These are phyloP conservation scores for Phlebiopsis gigantea DNA, from an alignment of 768 basidiomycete species.

Conservation along the genomic window DNA sequence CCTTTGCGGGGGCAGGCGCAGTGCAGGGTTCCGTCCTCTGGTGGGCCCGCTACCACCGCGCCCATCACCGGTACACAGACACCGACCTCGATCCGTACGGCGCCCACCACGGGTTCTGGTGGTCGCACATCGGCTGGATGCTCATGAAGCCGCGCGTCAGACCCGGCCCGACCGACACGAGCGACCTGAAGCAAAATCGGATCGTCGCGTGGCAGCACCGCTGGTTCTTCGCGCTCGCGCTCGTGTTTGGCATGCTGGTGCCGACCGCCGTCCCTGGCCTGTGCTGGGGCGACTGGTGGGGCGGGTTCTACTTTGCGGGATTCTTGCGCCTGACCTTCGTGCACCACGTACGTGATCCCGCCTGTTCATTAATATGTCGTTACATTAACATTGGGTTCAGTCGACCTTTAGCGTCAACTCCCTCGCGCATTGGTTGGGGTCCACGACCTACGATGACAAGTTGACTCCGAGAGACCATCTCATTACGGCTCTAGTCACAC, in stretches of 20 bases:
- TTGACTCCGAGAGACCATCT: conserved; percentile 88
- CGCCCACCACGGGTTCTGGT: conserved; percentile 82
- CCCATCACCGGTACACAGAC: conserved; percentile 95
- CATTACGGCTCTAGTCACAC: conserved; percentile 83
- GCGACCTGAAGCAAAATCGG: conserved; percentile 74
- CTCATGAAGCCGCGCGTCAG: conserved; percentile 82
- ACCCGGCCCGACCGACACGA: conserved; percentile 89
- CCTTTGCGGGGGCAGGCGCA: conserved; percentile 84
- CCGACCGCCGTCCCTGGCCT: conserved; percentile 76
- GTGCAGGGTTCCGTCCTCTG: conserved; percentile 97
- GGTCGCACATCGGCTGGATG: conserved; percentile 93
- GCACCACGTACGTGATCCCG: conserved; percentile 72
- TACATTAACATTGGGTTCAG: too few relatives aligned
- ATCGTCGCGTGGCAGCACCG: conserved; percentile 86
- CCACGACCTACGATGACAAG: conserved; percentile 91
- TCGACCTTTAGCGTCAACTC: conserved; percentile 97
- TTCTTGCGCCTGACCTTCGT: conserved; percentile 76
- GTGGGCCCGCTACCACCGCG: conserved; percentile 97
- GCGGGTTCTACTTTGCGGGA: conserved; percentile 83
- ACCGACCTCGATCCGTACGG: conserved; percentile 96
- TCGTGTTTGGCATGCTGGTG: conserved; percentile 65
- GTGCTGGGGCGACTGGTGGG: conserved; percentile 79
- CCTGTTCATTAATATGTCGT: too few relatives aligned
- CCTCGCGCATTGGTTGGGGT: conserved; percentile 93
- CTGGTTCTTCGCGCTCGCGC: conserved; percentile 65